Conservation (phyloP, 305 asterid genomes). For the Vinca major region DNA sequence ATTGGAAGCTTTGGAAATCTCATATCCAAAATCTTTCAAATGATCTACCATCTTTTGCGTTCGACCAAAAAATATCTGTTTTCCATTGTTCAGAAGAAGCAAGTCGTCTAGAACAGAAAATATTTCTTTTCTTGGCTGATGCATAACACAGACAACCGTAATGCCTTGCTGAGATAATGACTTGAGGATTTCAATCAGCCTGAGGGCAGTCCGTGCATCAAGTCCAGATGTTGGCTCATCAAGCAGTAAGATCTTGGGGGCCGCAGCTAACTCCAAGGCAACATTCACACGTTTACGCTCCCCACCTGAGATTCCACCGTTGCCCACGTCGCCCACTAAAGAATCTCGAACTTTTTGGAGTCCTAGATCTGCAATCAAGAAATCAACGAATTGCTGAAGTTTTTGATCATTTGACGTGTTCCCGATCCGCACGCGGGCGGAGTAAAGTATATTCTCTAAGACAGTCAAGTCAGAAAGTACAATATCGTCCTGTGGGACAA, state of each 20-base stretch:
- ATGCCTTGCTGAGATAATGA: conserved; percentile 65
- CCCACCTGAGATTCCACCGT: conserved; percentile 69
- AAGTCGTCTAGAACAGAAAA: conserved; percentile 83
- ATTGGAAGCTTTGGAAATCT: too few species aligned
- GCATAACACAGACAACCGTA: conserved; percentile 80
- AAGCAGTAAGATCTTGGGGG: conserved; percentile 71
- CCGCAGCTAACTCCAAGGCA: conserved; percentile 73
- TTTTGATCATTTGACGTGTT: too few species aligned
- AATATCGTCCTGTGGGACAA: too few species aligned
- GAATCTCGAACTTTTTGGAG: conserved; percentile 53
- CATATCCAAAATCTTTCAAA: too few species aligned
- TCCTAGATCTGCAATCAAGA: too few species aligned
- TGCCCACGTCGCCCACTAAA: conserved; percentile 62
- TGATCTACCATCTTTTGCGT: too few species aligned
- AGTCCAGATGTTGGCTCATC: conserved; percentile 81
- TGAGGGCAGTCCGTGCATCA: conserved; percentile 78
- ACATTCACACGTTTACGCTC: conserved; percentile 73
- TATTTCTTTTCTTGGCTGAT: conserved; percentile 73
- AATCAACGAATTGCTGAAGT: too few species aligned
- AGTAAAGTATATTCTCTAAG: too few species aligned
- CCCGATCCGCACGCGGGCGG: too few species aligned
- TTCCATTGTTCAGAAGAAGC: too few species aligned
- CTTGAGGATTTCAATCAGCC: conserved; percentile 70
- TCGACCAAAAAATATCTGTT: too few species aligned
- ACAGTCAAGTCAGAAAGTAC: too few species aligned